These are phyloP conservation scores for Leishmania lainsoni DNA, from an alignment of 208 protist genomes.

Conservation along the genomic window DNA sequence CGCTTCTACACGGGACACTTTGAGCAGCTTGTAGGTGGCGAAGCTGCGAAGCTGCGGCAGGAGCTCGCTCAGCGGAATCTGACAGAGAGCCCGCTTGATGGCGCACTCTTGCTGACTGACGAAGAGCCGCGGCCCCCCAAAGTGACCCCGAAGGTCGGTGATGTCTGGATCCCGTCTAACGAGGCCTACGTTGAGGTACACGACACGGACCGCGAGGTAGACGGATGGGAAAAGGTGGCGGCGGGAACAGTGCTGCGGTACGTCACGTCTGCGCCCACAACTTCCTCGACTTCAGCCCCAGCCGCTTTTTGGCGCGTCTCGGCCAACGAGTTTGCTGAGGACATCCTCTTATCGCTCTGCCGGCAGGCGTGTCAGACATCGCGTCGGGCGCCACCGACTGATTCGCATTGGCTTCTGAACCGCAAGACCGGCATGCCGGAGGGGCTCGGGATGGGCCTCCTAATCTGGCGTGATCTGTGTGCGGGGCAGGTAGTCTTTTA, in stretches of 20 bases:
- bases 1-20: conserved; percentile 37
- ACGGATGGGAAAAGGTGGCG: conserved; percentile 21
- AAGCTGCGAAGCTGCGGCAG: conserved; percentile 46
- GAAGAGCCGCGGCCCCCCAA: conserved; percentile 29
- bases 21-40: conserved; percentile 33
- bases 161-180: conserved; percentile 48
- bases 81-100: conserved; percentile 39
- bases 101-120: conserved; percentile 21
- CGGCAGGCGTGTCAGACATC: conserved; percentile 45
- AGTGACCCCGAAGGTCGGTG: conserved; percentile 6
- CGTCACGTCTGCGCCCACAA: not conserved
- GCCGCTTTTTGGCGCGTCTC: conserved; percentile 12
- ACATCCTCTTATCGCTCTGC: conserved; percentile 59
- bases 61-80: conserved; percentile 48
- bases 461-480: conserved; percentile 43
- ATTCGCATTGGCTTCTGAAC: conserved; percentile 57
- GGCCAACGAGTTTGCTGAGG: conserved; percentile 50
- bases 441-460: conserved; percentile 30
- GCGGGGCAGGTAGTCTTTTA: conserved; percentile 45
- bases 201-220: not conserved
- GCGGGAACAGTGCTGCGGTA: conserved; percentile 47
- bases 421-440: conserved; percentile 31
- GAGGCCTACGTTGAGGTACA: conserved; percentile 34
- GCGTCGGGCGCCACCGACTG: conserved; percentile 39
- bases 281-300: not conserved